Percentiles rank a stretch among this genome's conserved stretches.
These are phyloP conservation scores for Pleurozium schreberi DNA, from an alignment of 225 moss, liverwort and hornwort genomes.

Conservation along the genomic window DNA sequence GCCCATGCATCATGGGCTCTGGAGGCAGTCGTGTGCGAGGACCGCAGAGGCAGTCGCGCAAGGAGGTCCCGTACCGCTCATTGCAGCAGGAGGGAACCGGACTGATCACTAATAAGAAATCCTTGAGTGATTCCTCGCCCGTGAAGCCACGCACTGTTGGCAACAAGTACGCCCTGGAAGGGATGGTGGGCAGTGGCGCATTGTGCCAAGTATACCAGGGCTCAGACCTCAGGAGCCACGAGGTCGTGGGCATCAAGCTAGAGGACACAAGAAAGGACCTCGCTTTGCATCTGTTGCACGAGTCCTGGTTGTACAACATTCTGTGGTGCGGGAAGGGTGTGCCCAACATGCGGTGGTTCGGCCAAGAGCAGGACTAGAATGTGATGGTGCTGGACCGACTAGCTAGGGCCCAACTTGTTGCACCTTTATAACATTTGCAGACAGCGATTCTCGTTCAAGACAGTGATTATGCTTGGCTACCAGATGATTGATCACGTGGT, in stretches of 20 bases:
- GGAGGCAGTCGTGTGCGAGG: slow-evolving; percentile 14
- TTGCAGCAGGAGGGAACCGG: neutral
- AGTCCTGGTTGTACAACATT: slow-evolving; percentile 28
- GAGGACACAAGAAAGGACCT: slow-evolving; percentile 24
- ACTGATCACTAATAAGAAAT: neutral
- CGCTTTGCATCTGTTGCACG: slow-evolving; percentile 20
- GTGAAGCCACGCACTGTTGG: slow-evolving; percentile 16
- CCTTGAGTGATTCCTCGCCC: neutral
- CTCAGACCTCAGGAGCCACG: slow-evolving; percentile 25
- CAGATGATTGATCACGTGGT: slow-evolving; percentile 41
- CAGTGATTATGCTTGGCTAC: slow-evolving; percentile 37
- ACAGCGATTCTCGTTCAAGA: slow-evolving; percentile 33
- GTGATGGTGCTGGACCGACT: slow-evolving; percentile 31
- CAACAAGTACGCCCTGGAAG: slow-evolving; percentile 21
- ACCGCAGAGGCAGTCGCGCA: slow-evolving; percentile 8
- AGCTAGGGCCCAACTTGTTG: slow-evolving; percentile 31
- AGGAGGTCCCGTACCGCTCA: slow-evolving; percentile 31
- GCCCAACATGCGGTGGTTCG: slow-evolving; percentile 45
- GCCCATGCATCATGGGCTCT: neutral
- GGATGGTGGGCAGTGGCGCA: slow-evolving; percentile 33
- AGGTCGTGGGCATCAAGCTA: slow-evolving; percentile 27
- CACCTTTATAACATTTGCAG: slow-evolving; percentile 32
- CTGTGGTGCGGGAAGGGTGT: slow-evolving; percentile 31
- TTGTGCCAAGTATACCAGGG: slow-evolving; percentile 35
- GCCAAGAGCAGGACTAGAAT: slow-evolving; percentile 39